Percentiles rank a stretch among this genome's conserved stretches.
Evolutionary conservation across 495 filamentous ascomycete species (phyloP).

Genomic region (Emericellopsis terricola): DNA sequence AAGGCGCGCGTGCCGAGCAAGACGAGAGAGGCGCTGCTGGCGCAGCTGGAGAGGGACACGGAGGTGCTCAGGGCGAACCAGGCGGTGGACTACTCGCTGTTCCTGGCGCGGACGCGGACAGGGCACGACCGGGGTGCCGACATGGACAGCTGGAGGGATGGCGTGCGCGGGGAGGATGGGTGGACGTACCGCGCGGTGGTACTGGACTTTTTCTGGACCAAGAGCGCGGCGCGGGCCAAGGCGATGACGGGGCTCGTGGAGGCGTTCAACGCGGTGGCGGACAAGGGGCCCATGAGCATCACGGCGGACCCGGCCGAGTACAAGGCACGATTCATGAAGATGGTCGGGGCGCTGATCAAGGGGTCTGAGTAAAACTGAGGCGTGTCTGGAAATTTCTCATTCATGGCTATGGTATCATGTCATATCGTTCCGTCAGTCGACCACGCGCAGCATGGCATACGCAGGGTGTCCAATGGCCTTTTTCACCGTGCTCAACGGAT

Average conservation of each 20-base stretch:
- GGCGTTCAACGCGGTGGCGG: conserved; percentile 37
- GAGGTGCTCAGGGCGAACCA: conserved; percentile 37
- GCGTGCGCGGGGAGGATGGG: conserved; percentile 41
- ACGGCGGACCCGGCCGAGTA: conserved; percentile 51
- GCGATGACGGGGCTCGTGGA: conserved; percentile 43
- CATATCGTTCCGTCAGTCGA: conserved; percentile 14
- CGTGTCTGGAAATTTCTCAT: too few relatives aligned
- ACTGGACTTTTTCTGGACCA: conserved; percentile 57
- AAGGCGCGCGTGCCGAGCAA: conserved; percentile 34
- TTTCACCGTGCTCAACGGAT: conserved; percentile 19
- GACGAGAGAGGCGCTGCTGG: conserved; percentile 31
- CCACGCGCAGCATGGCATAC: conserved; percentile 24
- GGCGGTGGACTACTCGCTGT: conserved; percentile 52
- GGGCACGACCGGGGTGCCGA: background rate
- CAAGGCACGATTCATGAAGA: conserved; percentile 40
- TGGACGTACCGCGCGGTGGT: conserved; percentile 44
- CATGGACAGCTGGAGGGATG: conserved; percentile 37
- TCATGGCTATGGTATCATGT: background rate
- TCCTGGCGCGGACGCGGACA: conserved; percentile 35
- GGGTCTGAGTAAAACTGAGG: background rate
- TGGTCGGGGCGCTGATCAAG: conserved; percentile 14
- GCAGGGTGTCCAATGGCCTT: conserved; percentile 22
- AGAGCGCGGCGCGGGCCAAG: conserved; percentile 42
- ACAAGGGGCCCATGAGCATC: conserved; percentile 48
- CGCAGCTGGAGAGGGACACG: conserved; percentile 36